Evolutionary conservation across 371 early-diverging fungal genomes (phyloP).

Genomic region (Dinochytrium kinnereticum): DNA sequence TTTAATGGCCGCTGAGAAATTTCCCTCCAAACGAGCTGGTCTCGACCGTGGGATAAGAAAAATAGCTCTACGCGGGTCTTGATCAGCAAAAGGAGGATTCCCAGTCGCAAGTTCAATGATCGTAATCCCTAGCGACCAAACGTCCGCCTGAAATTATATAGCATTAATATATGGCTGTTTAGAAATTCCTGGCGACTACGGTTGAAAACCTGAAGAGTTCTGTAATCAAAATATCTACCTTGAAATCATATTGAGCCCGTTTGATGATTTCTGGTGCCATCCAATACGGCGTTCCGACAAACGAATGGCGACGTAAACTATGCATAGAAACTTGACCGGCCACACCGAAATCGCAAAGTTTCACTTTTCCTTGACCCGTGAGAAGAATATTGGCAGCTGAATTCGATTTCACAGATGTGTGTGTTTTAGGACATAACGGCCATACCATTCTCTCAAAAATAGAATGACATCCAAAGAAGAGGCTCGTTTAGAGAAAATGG

Average conservation of each 20-base stretch:
- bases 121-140: conserved; percentile 85
- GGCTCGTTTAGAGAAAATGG: neutral
- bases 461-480: too few relatives aligned
- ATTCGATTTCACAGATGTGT: neutral
- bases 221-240: conserved; percentile 31
- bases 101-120: conserved; percentile 96
- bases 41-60: conserved; percentile 76
- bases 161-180: neutral
- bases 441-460: too few relatives aligned
- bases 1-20: conserved; percentile 75
- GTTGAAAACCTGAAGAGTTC: neutral
- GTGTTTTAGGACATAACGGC: neutral
- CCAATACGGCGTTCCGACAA: conserved; percentile 57
- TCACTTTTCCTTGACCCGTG: conserved; percentile 50
- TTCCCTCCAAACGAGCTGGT: conserved; percentile 76
- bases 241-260: conserved; percentile 56
- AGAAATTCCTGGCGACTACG: neutral
- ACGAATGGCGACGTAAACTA: conserved; percentile 43
- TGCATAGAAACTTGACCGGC: conserved; percentile 59
- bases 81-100: conserved; percentile 91
- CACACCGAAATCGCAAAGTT: conserved; percentile 65
- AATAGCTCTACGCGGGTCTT: conserved; percentile 90
- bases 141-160: conserved; percentile 48
- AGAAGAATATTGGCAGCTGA: conserved; percentile 60
- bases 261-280: conserved; percentile 60